Base-by-base conservation (phyloP, 306 rosid species). In the Acacia crassicarpa region DNA sequence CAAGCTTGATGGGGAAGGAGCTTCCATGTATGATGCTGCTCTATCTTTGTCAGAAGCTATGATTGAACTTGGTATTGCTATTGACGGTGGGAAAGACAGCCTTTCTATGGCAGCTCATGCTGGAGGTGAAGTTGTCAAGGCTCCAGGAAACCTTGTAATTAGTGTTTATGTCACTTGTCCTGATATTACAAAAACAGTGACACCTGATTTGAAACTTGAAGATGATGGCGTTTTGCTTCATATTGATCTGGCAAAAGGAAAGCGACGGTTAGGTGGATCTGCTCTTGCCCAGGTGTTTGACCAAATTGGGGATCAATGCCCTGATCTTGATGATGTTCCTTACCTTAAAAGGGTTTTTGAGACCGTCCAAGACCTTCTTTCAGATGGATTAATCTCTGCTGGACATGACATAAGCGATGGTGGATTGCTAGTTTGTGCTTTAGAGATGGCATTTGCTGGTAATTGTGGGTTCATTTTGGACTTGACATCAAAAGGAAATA, bases 331-430 rank as follows among this genome's bases (percentile, higher is more conserved):
- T 62, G 94, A 92, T 82, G 87, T 94, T 86, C 84, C 90, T 79
- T 92, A 92, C 85, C 91, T 94, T 27, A 94, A 91, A 78, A 88
- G 72, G 79, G 97, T 85, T 48, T 94, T 94, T 90, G 93, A 91
- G 81, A 90, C 97, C 80, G 87, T 92, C 82, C 98, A 94, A 78
- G 86, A 77, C 46, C 97, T 94, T 76, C 86, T 94, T 45, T 75
- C 82, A 4, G 90, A 91, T 53, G 97, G 87, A 75, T 72, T 90
- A 72, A 92, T 94, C 77, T 92, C 97, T 63, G 97, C 98, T 71
- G 97, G 97, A 78, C 98, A 92, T 88, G 98, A 94, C 79, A 89
- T 94, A 51, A 94, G 98, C 80, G 98, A 94, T 81, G 98, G 98
- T 80, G 98, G 97, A 61, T 59, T 91, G 75, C 82, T 94, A 79